phyloP scores from a whole-genome alignment of 2,329 filamentous ascomycete genomes.

The Pseudocercospora vitis region DNA sequence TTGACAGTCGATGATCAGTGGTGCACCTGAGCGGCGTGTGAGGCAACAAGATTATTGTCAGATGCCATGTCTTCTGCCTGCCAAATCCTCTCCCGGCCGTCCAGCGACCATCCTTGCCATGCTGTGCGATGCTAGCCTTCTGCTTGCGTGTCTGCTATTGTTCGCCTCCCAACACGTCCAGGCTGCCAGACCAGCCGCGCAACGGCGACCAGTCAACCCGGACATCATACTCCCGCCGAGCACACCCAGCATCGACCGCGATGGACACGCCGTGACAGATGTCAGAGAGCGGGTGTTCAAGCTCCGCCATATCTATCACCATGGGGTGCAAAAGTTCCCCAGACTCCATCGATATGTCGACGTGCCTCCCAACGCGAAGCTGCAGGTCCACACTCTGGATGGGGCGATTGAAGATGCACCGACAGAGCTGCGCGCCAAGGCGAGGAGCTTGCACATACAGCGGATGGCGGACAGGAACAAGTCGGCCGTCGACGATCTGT shows the following conservation, averaged over 20 bases:
- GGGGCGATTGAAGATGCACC: conserved; percentile 34
- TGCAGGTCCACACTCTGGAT: conserved; percentile 29
- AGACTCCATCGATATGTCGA: conserved; percentile 75
- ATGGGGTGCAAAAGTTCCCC: conserved; percentile 79
- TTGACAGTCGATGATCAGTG: conserved; percentile 1
- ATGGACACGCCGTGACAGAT: neutral
- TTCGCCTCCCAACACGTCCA: conserved; percentile 8
- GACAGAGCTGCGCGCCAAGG: conserved; percentile 45
- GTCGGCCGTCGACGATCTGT: conserved; percentile 73
- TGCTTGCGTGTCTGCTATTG: conserved; percentile 22
- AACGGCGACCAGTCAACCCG: conserved; percentile 1
- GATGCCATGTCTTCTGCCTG: conserved; percentile 4
- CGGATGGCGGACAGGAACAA: conserved; percentile 76
- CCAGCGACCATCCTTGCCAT: conserved; percentile 15
- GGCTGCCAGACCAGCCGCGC: conserved; percentile 17
- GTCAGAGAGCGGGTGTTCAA: conserved; percentile 38
- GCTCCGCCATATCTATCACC: conserved; percentile 88
- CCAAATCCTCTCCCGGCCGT: neutral
- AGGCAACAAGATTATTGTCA: conserved; percentile 18
- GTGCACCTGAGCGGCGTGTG: conserved; percentile 2
- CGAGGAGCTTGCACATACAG: conserved; percentile 64
- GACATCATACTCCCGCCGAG: conserved; percentile 15
- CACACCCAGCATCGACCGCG: neutral
- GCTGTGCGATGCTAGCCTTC: conserved; percentile 27
- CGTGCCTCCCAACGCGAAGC: conserved; percentile 58